Percentiles rank a stretch among this genome's conserved stretches.
Conservation (phyloP, 495 filamentous ascomycete species). For the Xanthoparmelia taractica region DNA sequence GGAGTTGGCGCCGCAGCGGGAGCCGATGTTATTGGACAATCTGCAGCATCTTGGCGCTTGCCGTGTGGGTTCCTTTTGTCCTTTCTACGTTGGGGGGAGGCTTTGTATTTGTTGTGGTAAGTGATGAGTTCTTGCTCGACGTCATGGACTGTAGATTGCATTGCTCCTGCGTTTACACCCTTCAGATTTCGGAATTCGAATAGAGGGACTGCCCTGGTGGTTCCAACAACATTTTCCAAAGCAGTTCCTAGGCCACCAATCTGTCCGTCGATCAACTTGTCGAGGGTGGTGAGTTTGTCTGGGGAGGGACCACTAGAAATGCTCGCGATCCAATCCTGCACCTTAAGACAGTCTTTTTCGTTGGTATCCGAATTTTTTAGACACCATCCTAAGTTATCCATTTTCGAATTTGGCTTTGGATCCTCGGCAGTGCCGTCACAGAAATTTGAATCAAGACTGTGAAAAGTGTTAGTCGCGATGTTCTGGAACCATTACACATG, state of each 20-base stretch:
- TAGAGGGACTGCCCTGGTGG: constrained; percentile 24
- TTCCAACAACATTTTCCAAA: constrained; percentile 19
- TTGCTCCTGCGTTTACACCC: background rate
- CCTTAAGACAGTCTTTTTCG: background rate
- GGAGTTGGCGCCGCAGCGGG: background rate
- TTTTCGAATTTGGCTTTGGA: constrained; percentile 8
- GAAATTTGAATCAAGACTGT: constrained; percentile 10
- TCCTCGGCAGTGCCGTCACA: constrained; percentile 11
- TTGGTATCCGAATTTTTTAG: background rate
- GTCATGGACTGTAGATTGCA: constrained; percentile 5
- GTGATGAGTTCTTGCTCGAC: constrained; percentile 18
- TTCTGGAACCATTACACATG: too few relatives aligned
- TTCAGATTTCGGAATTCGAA: constrained; percentile 25
- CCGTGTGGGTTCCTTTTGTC: too few relatives aligned
- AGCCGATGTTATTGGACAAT: background rate
- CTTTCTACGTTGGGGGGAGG: background rate
- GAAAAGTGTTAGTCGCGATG: background rate
- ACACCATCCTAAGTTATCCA: constrained; percentile 7
- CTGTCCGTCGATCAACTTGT: constrained; percentile 19
- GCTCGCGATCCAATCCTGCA: constrained; percentile 24
- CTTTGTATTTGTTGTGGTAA: constrained; percentile 11
- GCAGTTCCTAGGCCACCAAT: constrained; percentile 20
- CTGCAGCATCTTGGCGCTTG: constrained; percentile 1
- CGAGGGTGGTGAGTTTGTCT: constrained; percentile 19
- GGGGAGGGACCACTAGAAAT: constrained; percentile 17